Conservation (phyloP, 2,329 filamentous ascomycete genomes). For the Diaporthe sp. region DNA sequence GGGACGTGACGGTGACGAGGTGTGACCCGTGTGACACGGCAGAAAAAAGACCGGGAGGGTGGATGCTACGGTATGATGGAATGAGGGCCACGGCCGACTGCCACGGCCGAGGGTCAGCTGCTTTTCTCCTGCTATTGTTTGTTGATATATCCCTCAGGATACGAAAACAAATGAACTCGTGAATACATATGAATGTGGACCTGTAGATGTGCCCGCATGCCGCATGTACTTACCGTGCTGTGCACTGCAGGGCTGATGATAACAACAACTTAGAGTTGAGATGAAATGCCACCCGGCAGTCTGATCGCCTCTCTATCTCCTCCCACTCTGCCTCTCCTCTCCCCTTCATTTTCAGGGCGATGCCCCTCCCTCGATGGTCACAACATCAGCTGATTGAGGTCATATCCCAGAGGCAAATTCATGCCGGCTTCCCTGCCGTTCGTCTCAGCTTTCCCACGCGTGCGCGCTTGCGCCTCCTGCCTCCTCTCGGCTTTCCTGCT, state of each 20-base stretch:
- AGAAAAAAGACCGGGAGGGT: not conserved
- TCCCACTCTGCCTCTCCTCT: not conserved
- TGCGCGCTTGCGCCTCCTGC: not conserved
- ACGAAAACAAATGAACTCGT: not conserved
- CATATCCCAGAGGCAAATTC: conserved; percentile 25
- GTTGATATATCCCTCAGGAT: not conserved
- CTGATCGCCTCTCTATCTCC: conserved; percentile 5
- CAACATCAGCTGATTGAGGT: conserved; percentile 25
- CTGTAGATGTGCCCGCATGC: not conserved
- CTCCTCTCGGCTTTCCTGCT: not conserved
- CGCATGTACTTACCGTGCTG: not conserved
- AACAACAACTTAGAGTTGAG: conserved; percentile 3
- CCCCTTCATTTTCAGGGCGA: not conserved
- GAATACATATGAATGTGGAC: not conserved
- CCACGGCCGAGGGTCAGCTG: conserved; percentile 20
- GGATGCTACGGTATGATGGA: conserved; percentile 23
- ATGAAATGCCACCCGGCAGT: conserved; percentile 27
- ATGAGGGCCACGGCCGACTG: conserved; percentile 17
- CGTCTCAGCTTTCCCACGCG: conserved; percentile 17
- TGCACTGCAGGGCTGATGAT: not conserved
- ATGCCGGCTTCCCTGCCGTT: conserved; percentile 27
- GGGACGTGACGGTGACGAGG: conserved; percentile 28
- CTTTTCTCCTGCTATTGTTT: not conserved
- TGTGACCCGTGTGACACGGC: conserved; percentile 25
- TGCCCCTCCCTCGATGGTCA: not conserved